Base-by-base conservation (phyloP, 75 land plant genomes). In the Pinus albicaulis region DNA sequence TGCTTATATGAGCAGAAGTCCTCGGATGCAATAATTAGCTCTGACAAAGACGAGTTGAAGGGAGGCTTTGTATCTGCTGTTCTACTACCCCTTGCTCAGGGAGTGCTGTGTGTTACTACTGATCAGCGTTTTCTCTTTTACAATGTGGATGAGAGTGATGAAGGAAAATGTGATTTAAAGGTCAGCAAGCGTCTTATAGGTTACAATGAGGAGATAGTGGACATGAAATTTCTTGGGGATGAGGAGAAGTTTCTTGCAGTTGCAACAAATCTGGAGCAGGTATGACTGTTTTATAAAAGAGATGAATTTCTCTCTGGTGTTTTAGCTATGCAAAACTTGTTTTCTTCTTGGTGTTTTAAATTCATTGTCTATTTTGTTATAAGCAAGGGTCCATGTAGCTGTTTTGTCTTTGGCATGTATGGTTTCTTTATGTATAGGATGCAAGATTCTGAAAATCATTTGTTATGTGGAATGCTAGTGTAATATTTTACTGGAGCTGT, bases 201-300 rank as follows among this genome's bases (percentile, higher is more conserved):
- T 19, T 81, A 89, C 78, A 94, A 91, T 84, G 99, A 92, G 65
- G 95, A 94, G 76, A 88, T 97, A 66, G 81, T 82, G 25, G 99
- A 97, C 81, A 73, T 97, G 82, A 97, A 89, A 73, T 97, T 94
- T 84, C 75, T 97, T 57, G 91, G 91, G 31, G 90, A 86, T 0
- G 95, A 91, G 23, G 92, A 90, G 66, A 56, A 82, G 64, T 84
- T 75, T 82, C 90, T 97, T 79, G 99, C 98, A 74, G 93, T 97
- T 55, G 93, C 99, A 59, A 97, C 98, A 66, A 94, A 92, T 87
- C 41, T 88, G 55, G 99, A 94, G 77, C 99, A 94, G 93, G 99
- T 94, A 77, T 34, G 6, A 15, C 20, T 20, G 59, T 75, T 31
- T 5, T 1, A 10, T 7, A 36, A 66, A 56, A 17, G 19, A 6